Conservation (phyloP, 352 stramenopile genomes). For the Aphanomyces stellatus region DNA sequence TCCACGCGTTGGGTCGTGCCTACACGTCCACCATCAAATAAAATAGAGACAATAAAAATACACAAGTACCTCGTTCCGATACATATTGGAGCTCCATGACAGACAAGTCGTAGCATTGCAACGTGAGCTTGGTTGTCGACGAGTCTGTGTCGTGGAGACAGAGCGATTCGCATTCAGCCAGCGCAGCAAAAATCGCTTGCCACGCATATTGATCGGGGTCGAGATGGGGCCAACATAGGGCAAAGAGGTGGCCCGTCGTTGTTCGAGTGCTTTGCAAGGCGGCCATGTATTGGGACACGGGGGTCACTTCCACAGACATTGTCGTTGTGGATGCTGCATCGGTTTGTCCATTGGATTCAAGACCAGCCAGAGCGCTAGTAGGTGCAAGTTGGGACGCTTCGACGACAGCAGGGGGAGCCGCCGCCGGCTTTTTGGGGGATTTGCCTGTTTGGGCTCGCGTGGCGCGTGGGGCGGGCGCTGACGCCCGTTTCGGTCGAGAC, state of each 20-base stretch:
- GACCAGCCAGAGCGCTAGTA: too few relatives aligned
- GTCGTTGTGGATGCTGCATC: neutral
- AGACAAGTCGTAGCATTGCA: neutral
- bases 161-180: neutral
- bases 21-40: neutral
- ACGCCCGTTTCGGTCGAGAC: too few relatives aligned
- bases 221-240: neutral
- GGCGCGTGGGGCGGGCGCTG: too few relatives aligned
- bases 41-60: neutral
- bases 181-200: neutral
- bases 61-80: neutral
- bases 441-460: too few relatives aligned
- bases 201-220: neutral
- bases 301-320: neutral
- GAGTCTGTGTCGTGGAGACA: neutral
- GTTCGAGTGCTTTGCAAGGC: neutral
- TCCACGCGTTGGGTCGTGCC: neutral
- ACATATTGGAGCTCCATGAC: slow-evolving; percentile 3
- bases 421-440: too few relatives aligned
- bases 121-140: neutral
- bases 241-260: neutral
- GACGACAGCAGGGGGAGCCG: too few relatives aligned
- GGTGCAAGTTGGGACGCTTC: too few relatives aligned
- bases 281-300: neutral
- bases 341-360: too few relatives aligned